Evolutionary conservation across 768 basidiomycete species (phyloP).

Genomic region (Naganishia randhawae): DNA sequence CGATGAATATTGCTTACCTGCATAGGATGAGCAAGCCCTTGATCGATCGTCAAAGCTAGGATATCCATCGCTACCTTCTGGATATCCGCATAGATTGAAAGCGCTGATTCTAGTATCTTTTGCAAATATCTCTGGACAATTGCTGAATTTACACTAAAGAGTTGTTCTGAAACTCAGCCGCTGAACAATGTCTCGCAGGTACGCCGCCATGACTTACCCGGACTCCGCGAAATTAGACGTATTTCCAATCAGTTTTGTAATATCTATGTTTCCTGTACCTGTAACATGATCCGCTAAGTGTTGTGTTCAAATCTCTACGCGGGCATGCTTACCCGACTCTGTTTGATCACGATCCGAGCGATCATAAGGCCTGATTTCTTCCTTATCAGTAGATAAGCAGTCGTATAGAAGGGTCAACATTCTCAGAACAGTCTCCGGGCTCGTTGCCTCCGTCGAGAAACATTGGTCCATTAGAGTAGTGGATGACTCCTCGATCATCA

Average conservation of each 20-base stretch:
- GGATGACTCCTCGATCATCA: conserved; percentile 79
- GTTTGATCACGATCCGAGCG: conserved; percentile 27
- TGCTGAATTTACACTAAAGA: conserved; percentile 68
- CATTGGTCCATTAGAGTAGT: conserved; percentile 83
- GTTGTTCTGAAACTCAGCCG: neutral
- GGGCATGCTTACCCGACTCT: conserved; percentile 38
- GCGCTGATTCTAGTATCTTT: conserved; percentile 73
- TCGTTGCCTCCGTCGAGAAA: conserved; percentile 67
- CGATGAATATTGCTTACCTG: conserved; percentile 57
- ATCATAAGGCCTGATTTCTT: conserved; percentile 49
- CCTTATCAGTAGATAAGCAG: conserved; percentile 55
- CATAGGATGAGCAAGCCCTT: conserved; percentile 90
- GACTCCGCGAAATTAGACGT: conserved; percentile 95
- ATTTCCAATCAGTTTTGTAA: conserved; percentile 91
- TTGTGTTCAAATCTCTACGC: no score
- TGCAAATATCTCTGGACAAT: conserved; percentile 87
- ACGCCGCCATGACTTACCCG: conserved; percentile 60
- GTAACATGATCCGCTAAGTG: neutral
- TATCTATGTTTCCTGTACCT: conserved; percentile 53
- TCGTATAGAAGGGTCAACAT: conserved; percentile 27
- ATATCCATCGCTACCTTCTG: conserved; percentile 85
- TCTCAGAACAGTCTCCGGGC: conserved; percentile 64
- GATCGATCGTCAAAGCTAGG: conserved; percentile 84
- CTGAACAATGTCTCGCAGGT: neutral
- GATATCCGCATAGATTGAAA: conserved; percentile 66